phyloP scores from a whole-genome alignment of 2,329 filamentous ascomycete species.

The Fusarium palustre region DNA sequence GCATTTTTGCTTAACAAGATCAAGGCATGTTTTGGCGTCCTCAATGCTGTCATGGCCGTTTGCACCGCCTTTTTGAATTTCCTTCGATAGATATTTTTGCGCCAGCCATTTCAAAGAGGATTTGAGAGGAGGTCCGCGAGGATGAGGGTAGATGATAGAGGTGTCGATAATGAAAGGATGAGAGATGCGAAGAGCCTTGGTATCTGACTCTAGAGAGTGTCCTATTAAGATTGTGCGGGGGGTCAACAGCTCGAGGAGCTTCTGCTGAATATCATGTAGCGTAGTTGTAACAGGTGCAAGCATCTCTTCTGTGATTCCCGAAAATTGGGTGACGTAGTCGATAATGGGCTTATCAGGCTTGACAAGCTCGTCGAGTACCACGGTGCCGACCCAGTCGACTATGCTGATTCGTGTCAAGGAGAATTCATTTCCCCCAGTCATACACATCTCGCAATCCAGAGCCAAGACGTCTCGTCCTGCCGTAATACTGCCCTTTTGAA shows the following conservation, averaged over 20 bases:
- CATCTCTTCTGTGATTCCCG: constrained; percentile 90
- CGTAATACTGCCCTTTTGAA: constrained; percentile 85
- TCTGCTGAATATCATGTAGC: constrained; percentile 82
- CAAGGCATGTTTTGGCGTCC: constrained; percentile 89
- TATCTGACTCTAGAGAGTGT: constrained; percentile 84
- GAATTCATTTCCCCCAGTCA: constrained; percentile 81
- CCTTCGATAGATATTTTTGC: constrained; percentile 84
- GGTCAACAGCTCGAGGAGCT: constrained; percentile 77
- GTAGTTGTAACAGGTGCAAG: constrained; percentile 86
- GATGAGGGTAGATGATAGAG: constrained; percentile 88
- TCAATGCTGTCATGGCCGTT: constrained; percentile 91
- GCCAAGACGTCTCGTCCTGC: constrained; percentile 83
- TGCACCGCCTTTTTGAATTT: constrained; percentile 85
- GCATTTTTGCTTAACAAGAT: constrained; percentile 95
- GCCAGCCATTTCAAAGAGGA: constrained; percentile 90
- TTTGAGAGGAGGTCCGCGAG: constrained; percentile 88
- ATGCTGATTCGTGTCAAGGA: constrained; percentile 91
- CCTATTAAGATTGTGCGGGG: constrained; percentile 80
- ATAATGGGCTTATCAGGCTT: constrained; percentile 89
- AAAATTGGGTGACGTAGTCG: constrained; percentile 92
- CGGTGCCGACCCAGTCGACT: constrained; percentile 84
- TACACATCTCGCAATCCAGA: constrained; percentile 98
- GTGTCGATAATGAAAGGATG: constrained; percentile 97
- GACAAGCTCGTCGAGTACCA: constrained; percentile 89
- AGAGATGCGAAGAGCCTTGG: constrained; percentile 84